Conservation (phyloP, 2,329 filamentous ascomycete species). For the Colletotrichum godetiae region DNA sequence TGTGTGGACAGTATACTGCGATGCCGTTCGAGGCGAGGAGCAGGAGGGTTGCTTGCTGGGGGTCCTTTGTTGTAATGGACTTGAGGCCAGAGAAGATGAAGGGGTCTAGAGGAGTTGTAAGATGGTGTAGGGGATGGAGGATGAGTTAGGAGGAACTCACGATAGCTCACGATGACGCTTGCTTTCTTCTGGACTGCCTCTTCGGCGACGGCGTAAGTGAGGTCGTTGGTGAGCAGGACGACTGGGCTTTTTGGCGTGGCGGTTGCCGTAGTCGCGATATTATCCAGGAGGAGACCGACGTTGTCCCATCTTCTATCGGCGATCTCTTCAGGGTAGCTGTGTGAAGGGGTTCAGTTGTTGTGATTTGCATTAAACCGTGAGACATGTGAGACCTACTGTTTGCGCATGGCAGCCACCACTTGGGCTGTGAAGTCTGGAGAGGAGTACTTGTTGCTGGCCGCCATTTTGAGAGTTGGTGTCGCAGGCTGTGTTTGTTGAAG, state of each 20-base stretch:
- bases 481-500: background rate
- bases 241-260: constrained; percentile 43
- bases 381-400: constrained; percentile 68
- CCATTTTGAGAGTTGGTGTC: constrained; percentile 4
- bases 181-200: constrained; percentile 85
- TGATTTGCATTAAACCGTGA: background rate
- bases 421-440: constrained; percentile 57
- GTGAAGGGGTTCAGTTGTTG: background rate
- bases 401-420: constrained; percentile 84
- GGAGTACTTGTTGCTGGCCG: constrained; percentile 25
- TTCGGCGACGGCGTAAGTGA: constrained; percentile 88
- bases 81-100: constrained; percentile 97
- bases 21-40: constrained; percentile 86
- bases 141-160: constrained; percentile 54
- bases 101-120: constrained; percentile 71
- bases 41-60: constrained; percentile 88
- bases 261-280: constrained; percentile 47
- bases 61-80: constrained; percentile 83
- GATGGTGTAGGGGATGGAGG: background rate
- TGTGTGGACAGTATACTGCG: constrained; percentile 96
- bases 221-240: constrained; percentile 81
- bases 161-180: constrained; percentile 89
- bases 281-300: constrained; percentile 80
- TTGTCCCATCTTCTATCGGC: constrained; percentile 96
- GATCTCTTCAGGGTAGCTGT: constrained; percentile 86